Percentiles rank a stretch among this genome's conserved stretches.
Conservation (phyloP, 805 yeast species). For the Nakazawaea siamensis region DNA sequence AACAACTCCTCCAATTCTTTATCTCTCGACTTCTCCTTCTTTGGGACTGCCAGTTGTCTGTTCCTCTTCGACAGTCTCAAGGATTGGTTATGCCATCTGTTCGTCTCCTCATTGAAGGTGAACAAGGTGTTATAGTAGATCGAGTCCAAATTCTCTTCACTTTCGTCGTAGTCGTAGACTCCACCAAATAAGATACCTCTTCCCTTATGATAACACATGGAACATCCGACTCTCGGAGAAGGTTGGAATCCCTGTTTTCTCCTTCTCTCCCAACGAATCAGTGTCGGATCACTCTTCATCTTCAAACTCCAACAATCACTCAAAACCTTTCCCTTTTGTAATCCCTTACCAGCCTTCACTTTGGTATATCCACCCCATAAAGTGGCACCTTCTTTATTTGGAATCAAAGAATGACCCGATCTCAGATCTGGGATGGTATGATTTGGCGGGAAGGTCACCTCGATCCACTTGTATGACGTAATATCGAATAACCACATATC, state of each 20-base stretch:
- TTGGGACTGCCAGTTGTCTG: constrained; percentile 24
- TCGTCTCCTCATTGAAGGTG: constrained; percentile 77
- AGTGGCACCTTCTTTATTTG: constrained; percentile 74
- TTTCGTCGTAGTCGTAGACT: constrained; percentile 90
- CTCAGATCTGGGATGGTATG: constrained; percentile 84
- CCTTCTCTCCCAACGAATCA: constrained; percentile 81
- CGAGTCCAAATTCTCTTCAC: constrained; percentile 85
- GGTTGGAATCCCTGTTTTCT: constrained; percentile 88
- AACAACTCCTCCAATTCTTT: constrained; percentile 77
- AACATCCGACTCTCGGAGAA: constrained; percentile 89
- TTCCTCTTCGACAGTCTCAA: constrained; percentile 56
- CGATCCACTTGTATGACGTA: constrained; percentile 83
- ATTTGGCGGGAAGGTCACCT: constrained; percentile 77
- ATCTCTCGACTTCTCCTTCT: constrained; percentile 51
- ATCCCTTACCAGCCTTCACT: constrained; percentile 81
- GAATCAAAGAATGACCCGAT: constrained; percentile 85
- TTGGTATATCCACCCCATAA: constrained; percentile 93
- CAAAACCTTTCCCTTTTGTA: constrained; percentile 85
- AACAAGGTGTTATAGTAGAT: constrained; percentile 73
- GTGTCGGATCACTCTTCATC: constrained; percentile 77
- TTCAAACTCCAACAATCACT: constrained; percentile 81
- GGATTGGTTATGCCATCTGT: constrained; percentile 77
- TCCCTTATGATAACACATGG: constrained; percentile 81
- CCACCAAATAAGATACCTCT: constrained; percentile 94
- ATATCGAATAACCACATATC: constrained; percentile 94